Conservation (phyloP, 2,329 filamentous ascomycete genomes). For the Fusarium sp. region DNA sequence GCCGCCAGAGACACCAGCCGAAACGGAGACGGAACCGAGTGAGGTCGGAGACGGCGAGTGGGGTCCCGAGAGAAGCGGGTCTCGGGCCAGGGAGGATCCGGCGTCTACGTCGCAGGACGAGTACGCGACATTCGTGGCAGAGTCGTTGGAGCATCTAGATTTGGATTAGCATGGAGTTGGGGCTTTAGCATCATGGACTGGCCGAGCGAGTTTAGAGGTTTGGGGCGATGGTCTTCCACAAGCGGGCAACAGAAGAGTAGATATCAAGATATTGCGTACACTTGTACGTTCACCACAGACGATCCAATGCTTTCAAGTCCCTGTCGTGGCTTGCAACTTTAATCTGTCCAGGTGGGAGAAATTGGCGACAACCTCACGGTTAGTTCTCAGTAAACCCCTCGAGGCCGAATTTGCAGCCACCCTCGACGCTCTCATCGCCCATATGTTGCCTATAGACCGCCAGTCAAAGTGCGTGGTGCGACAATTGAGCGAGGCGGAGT, state of each 20-base stretch:
- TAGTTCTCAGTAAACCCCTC: no score
- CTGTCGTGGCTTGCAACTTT: neutral
- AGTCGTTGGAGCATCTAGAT: conserved; percentile 40
- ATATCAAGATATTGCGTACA: conserved; percentile 6
- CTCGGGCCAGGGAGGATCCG: conserved; percentile 20
- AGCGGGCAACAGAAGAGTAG: neutral
- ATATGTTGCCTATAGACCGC: no score
- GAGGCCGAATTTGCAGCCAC: no score
- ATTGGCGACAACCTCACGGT: no score
- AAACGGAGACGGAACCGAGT: conserved; percentile 61
- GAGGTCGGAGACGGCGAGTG: conserved; percentile 55
- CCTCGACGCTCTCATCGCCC: no score
- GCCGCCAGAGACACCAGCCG: conserved; percentile 64
- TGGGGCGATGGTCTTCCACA: neutral
- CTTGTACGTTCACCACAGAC: neutral
- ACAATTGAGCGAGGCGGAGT: no score
- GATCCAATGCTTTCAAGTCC: neutral
- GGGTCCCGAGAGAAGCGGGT: conserved; percentile 27
- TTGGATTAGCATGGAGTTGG: conserved; percentile 36
- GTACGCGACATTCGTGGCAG: conserved; percentile 36
- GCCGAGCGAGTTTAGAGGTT: neutral
- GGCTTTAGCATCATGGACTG: neutral
- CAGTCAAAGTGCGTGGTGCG: no score
- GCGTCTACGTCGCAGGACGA: conserved; percentile 14
- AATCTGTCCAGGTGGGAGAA: no score